phyloP scores from a whole-genome alignment of 306 rosid genomes.

The Vigna unguiculata region DNA sequence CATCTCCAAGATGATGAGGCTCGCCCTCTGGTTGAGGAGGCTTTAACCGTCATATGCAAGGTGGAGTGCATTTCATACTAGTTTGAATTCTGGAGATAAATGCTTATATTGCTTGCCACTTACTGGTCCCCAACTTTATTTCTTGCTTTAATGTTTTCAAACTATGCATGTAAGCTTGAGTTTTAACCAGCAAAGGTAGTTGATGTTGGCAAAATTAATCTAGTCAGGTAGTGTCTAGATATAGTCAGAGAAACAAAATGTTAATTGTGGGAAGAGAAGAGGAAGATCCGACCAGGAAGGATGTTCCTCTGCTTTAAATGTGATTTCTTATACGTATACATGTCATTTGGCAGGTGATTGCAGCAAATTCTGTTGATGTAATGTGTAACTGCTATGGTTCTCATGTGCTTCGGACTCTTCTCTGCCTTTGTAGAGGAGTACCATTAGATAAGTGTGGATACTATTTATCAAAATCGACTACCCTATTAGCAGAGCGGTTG shows the following conservation, averaged over 20 bases:
- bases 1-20: conserved; percentile 66
- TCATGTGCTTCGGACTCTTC: conserved; percentile 89
- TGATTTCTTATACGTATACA: conserved; percentile 9
- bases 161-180: neutral
- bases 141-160: conserved; percentile 12
- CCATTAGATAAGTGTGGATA: conserved; percentile 56
- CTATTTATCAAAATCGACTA: conserved; percentile 64
- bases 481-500: conserved; percentile 67
- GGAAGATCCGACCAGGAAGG: neutral
- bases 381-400: conserved; percentile 90
- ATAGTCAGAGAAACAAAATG: conserved; percentile 8
- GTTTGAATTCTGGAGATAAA: no score
- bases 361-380: conserved; percentile 66
- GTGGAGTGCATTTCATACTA: conserved; percentile 38
- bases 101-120: neutral
- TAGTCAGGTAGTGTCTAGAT: neutral
- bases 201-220: neutral
- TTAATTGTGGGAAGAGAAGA: neutral
- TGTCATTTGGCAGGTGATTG: conserved; percentile 64
- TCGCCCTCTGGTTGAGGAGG: conserved; percentile 62
- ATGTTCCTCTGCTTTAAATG: conserved; percentile 9
- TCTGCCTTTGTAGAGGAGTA: conserved; percentile 81
- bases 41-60: conserved; percentile 74
- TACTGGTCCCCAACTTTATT: neutral
- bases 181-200: neutral